These are phyloP conservation scores for Alternaria dauci DNA, from an alignment of 2,329 filamentous ascomycete species.

Conservation along the genomic window DNA sequence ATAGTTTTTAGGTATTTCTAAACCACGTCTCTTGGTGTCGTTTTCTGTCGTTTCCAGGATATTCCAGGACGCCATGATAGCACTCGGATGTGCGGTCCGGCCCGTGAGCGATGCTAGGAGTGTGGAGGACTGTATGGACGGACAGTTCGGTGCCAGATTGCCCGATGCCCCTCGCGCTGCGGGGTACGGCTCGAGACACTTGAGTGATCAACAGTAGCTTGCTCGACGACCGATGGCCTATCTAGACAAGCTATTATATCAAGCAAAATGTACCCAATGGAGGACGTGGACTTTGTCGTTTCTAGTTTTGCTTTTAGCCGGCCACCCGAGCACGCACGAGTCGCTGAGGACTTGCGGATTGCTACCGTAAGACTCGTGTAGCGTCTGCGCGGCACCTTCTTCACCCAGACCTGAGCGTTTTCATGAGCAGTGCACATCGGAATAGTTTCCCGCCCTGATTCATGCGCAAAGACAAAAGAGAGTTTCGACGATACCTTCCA, in stretches of 20 bases:
- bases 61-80: conserved; percentile 4
- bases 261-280: neutral
- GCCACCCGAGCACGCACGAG: neutral
- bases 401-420: neutral
- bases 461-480: neutral
- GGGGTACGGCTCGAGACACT: conserved; percentile 13
- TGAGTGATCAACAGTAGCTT: neutral
- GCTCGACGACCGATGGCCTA: neutral
- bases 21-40: neutral
- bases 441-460: conserved; percentile 2
- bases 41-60: conserved; percentile 3
- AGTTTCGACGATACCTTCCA: neutral
- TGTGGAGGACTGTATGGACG: conserved; percentile 27
- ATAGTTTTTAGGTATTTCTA: neutral
- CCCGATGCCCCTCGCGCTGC: conserved; percentile 26
- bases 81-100: conserved; percentile 32
- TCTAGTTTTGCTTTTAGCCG: neutral
- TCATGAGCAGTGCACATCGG: conserved; percentile 1
- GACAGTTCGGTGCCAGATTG: conserved; percentile 30
- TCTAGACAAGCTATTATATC: neutral
- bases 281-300: neutral
- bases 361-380: neutral
- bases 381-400: neutral
- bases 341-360: neutral
- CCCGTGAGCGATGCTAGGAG: conserved; percentile 15